Percentiles rank a stretch among this genome's conserved stretches.
Conservation (phyloP, 768 basidiomycete species). For the Phallus indusiatus region DNA sequence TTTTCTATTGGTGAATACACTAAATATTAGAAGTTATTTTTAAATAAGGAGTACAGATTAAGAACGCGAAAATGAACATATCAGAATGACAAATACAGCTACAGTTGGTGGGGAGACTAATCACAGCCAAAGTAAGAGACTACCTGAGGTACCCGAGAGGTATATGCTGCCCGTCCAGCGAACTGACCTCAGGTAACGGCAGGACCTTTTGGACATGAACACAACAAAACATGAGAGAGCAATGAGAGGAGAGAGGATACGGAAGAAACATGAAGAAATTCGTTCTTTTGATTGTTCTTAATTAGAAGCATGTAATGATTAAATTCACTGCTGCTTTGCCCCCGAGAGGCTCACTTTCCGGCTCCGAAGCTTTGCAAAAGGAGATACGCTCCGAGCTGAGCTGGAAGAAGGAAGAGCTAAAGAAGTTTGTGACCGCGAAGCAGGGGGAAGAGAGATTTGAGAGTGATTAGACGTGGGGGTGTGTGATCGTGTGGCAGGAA, state of each 20-base stretch:
- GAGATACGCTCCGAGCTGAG: neutral
- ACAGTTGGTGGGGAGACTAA: neutral
- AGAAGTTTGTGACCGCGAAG: neutral
- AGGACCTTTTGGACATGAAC: neutral
- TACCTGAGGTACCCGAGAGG: too few species aligned
- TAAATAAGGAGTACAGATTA: too few species aligned
- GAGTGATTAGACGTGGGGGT: neutral
- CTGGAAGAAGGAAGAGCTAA: neutral
- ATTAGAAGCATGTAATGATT: too few species aligned
- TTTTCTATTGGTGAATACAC: too few species aligned
- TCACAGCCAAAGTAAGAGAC: neutral
- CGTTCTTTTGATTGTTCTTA: too few species aligned
- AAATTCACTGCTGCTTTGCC: neutral
- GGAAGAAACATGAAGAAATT: too few species aligned
- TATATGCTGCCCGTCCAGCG: neutral
- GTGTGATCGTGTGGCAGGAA: neutral
- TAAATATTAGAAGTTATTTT: too few species aligned
- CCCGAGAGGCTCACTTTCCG: neutral
- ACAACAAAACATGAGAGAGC: neutral
- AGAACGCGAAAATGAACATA: too few species aligned
- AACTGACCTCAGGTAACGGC: neutral
- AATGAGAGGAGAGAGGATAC: too few species aligned
- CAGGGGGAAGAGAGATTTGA: neutral
- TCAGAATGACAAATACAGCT: neutral
- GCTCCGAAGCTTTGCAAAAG: neutral